These are phyloP conservation scores for Stephanodiscus minutulus DNA, from an alignment of 108 stramenopile genomes.

Conservation along the genomic window DNA sequence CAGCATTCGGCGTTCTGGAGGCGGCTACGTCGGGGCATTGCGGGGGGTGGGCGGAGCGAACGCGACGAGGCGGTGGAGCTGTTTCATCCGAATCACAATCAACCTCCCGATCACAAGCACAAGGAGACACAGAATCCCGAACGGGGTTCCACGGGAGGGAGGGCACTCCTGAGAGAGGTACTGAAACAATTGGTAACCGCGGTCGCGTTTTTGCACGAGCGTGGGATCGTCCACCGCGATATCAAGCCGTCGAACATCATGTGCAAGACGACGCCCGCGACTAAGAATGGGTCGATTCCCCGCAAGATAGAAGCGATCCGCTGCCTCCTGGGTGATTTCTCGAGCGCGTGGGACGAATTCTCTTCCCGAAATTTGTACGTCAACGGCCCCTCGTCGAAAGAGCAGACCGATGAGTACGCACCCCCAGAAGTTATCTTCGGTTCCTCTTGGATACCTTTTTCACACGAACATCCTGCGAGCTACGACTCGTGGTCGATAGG, in stretches of 20 bases:
- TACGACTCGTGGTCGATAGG: conserved; percentile 92
- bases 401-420: conserved; percentile 84
- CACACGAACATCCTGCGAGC: conserved; percentile 53
- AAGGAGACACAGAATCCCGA: neutral
- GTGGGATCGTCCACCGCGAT: conserved; percentile 78
- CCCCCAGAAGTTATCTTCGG: conserved; percentile 73
- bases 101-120: neutral
- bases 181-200: conserved; percentile 65
- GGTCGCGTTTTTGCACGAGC: conserved; percentile 63
- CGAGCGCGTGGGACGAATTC: conserved; percentile 74
- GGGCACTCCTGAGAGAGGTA: conserved; percentile 24
- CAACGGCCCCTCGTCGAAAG: conserved; percentile 64
- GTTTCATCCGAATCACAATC: neutral
- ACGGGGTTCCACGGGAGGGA: neutral
- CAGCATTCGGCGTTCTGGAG: conserved; percentile 81
- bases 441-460: conserved; percentile 62
- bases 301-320: conserved; percentile 33
- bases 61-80: conserved; percentile 1
- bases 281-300: conserved; percentile 29
- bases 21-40: conserved; percentile 54
- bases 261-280: conserved; percentile 53
- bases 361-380: conserved; percentile 63
- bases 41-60: neutral
- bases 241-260: conserved; percentile 72
- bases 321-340: conserved; percentile 79